Conservation (phyloP, 805 yeast species). For the Tetrapisispora taiwanensis region DNA sequence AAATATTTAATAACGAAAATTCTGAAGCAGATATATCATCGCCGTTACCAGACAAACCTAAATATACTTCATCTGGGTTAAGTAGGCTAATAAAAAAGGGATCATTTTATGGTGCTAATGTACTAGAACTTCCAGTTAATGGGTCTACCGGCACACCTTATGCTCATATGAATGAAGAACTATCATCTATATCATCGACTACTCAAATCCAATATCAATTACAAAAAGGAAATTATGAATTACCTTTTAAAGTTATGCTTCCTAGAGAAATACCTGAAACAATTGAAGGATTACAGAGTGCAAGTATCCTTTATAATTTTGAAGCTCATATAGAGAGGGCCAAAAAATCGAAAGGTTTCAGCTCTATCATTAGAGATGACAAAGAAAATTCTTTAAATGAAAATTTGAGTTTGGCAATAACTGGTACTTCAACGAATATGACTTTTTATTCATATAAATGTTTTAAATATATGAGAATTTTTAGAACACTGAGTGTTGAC, state of each 20-base stretch:
- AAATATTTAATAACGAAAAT: background rate
- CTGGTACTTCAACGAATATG: background rate
- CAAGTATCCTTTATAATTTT: conserved; percentile 59
- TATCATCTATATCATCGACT: conserved; percentile 4
- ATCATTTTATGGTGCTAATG: conserved; percentile 6
- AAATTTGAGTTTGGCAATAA: background rate
- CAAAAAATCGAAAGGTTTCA: conserved; percentile 33
- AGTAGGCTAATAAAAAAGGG: conserved; percentile 8
- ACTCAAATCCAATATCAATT: conserved; percentile 28
- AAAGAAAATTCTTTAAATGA: background rate
- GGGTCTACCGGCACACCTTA: conserved; percentile 30
- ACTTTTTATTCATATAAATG: background rate
- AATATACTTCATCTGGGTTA: conserved; percentile 5
- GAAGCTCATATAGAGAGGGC: conserved; percentile 65
- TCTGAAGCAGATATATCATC: background rate
- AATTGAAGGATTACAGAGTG: conserved; percentile 78
- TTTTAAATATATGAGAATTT: conserved; percentile 58
- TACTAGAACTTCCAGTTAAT: conserved; percentile 19
- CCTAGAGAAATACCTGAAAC: conserved; percentile 83
- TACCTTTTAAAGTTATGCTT: conserved; percentile 73
- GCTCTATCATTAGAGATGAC: conserved; percentile 6
- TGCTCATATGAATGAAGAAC: conserved; percentile 11
- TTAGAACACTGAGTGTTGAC: conserved; percentile 76
- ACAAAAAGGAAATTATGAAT: conserved; percentile 68
- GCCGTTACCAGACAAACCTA: background rate